Evolutionary conservation across 805 yeast genomes (phyloP).

Genomic region (Nadsonia fulvescens): DNA sequence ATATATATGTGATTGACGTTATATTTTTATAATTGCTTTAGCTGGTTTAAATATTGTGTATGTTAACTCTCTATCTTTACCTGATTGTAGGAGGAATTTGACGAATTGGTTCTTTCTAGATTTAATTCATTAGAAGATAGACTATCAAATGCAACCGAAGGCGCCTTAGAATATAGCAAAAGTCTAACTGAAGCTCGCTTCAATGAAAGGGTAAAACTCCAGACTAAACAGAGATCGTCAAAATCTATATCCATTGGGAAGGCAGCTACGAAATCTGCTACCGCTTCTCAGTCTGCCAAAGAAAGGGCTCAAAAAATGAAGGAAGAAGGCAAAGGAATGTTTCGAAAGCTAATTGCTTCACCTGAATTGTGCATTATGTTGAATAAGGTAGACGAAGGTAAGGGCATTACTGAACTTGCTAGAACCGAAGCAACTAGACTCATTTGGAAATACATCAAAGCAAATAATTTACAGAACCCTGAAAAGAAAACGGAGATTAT

Average conservation of each 20-base stretch:
- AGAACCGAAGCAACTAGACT: conserved; percentile 55
- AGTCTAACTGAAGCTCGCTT: too few relatives aligned
- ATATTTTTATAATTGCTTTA: too few relatives aligned
- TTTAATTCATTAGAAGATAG: conserved; percentile 30
- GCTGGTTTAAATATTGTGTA: not conserved
- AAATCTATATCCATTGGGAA: too few relatives aligned
- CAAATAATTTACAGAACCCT: conserved; percentile 45
- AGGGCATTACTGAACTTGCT: conserved; percentile 30
- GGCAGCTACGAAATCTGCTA: too few relatives aligned
- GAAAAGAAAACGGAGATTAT: conserved; percentile 42
- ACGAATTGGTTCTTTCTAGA: conserved; percentile 40
- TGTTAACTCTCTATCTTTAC: conserved; percentile 2
- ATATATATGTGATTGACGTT: too few relatives aligned
- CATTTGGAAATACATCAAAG: conserved; percentile 56
- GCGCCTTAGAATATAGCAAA: conserved; percentile 6
- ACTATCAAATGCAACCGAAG: conserved; percentile 15
- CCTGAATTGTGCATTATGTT: conserved; percentile 31
- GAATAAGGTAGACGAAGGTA: conserved; percentile 29
- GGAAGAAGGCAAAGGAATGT: conserved; percentile 5
- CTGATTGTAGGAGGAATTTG: conserved; percentile 37
- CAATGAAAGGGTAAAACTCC: too few relatives aligned
- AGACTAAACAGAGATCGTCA: too few relatives aligned
- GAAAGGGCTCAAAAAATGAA: conserved; percentile 5
- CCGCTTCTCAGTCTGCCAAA: too few relatives aligned
- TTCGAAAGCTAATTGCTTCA: conserved; percentile 8